A percentile compares a stretch with the other conserved stretches of the same genome.
Evolutionary conservation across 73 alveolate genomes (phyloP).

Genomic region (Durusdinium trenchii): DNA sequence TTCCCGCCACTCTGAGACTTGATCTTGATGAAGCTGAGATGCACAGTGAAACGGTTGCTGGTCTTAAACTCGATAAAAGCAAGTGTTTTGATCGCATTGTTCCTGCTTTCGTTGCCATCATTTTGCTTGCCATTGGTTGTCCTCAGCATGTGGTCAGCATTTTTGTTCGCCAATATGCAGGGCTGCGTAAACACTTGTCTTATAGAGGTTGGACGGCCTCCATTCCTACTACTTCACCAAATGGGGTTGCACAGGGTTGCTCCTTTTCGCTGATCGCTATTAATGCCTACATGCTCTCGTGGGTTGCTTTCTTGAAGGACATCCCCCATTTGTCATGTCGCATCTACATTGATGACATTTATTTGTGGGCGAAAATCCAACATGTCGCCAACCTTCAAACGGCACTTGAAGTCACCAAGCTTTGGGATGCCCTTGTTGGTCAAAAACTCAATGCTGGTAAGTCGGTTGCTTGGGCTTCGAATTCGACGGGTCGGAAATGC

Average conservation of each 20-base stretch:
- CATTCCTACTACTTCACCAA: background rate
- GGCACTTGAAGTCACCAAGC: background rate
- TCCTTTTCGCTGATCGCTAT: background rate
- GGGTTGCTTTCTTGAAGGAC: background rate
- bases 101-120: background rate
- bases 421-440: background rate
- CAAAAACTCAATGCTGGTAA: background rate
- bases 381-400: background rate
- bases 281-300: background rate
- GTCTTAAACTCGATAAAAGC: background rate
- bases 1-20: background rate
- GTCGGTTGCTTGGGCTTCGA: background rate
- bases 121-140: background rate
- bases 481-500: background rate
- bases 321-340: background rate
- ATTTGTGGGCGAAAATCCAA: background rate
- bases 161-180: background rate
- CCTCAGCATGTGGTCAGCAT: background rate
- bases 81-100: background rate
- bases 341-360: background rate
- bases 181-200: background rate
- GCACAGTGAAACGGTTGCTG: background rate
- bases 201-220: background rate
- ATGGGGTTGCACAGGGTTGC: background rate
- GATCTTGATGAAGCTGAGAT: background rate